A percentile compares a stretch with the other conserved stretches of the same genome.
phyloP scores from a whole-genome alignment of 208 protist genomes.

The Acanthamoeba healyi region DNA sequence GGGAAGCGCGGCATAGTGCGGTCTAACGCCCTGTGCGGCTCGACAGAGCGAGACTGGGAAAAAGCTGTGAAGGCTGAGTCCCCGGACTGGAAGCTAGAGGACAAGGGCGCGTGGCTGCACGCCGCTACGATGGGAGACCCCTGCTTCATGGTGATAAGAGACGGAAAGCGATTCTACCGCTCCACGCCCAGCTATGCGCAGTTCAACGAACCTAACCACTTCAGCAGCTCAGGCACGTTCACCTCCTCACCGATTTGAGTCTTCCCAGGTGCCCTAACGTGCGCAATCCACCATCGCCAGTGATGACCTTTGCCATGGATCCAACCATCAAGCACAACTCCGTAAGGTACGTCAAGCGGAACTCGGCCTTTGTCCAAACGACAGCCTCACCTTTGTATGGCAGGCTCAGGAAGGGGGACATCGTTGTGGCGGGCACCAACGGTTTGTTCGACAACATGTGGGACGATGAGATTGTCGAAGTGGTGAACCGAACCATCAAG shows the following conservation, averaged over 20 bases:
- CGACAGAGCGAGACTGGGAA: constrained; percentile 17
- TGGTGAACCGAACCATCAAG: constrained; percentile 42
- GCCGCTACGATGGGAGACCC: constrained; percentile 28
- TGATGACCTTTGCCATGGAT: constrained; percentile 15
- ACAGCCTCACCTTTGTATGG: not conserved
- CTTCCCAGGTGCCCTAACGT: not conserved
- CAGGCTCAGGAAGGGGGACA: constrained; percentile 26
- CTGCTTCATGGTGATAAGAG: constrained; percentile 35
- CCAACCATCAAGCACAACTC: constrained; percentile 55
- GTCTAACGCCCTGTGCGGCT: no score
- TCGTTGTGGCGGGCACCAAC: constrained; percentile 29
- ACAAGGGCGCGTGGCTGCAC: constrained; percentile 27
- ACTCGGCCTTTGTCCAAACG: not conserved
- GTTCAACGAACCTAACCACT: constrained; percentile 38
- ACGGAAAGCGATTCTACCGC: constrained; percentile 24
- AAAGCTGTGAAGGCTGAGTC: not conserved
- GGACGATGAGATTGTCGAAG: constrained; percentile 45
- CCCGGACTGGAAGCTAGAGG: not conserved
- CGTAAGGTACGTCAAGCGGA: not conserved
- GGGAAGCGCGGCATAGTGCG: no score
- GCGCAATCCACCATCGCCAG: not conserved
- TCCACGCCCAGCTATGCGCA: constrained; percentile 41
- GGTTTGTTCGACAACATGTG: constrained; percentile 67
- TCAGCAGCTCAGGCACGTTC: not conserved
- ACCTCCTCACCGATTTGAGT: not conserved